Percentiles rank a stretch among this genome's conserved stretches.
Evolutionary conservation across 257 asterid species (phyloP).

Genomic region (Apocynum venetum): DNA sequence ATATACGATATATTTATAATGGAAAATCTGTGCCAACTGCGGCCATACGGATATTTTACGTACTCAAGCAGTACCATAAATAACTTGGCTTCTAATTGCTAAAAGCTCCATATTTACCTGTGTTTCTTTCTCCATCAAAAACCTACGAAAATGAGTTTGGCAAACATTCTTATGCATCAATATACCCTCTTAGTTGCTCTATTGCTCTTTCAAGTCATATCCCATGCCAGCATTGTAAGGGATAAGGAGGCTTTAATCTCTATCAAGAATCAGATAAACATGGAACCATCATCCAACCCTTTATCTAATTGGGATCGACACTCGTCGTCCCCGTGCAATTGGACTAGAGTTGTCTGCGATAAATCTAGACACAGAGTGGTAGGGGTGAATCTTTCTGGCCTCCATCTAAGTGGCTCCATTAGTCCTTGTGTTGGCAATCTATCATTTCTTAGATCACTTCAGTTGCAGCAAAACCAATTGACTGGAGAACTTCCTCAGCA

Average conservation of each 20-base stretch:
- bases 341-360: slow-evolving; percentile 56
- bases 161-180: not conserved
- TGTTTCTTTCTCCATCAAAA: too few relatives aligned
- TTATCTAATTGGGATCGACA: slow-evolving; percentile 41
- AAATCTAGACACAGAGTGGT: slow-evolving; percentile 24
- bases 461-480: slow-evolving; percentile 43
- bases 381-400: slow-evolving; percentile 38
- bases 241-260: slow-evolving; percentile 51
- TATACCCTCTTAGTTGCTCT: slow-evolving; percentile 5
- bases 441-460: slow-evolving; percentile 45
- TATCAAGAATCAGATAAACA: slow-evolving; percentile 35
- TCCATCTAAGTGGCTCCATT: slow-evolving; percentile 40
- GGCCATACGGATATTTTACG: too few relatives aligned
- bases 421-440: slow-evolving; percentile 51
- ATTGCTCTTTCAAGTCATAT: not conserved
- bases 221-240: slow-evolving; percentile 22
- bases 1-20: too few relatives aligned
- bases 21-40: too few relatives aligned
- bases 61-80: too few relatives aligned
- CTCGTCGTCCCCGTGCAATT: slow-evolving; percentile 49
- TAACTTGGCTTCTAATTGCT: too few relatives aligned
- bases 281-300: slow-evolving; percentile 19
- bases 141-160: not conserved
- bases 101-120: too few relatives aligned
- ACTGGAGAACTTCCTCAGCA: slow-evolving; percentile 42